Conservation (phyloP, 805 yeast genomes). For the Candida easanensis region DNA sequence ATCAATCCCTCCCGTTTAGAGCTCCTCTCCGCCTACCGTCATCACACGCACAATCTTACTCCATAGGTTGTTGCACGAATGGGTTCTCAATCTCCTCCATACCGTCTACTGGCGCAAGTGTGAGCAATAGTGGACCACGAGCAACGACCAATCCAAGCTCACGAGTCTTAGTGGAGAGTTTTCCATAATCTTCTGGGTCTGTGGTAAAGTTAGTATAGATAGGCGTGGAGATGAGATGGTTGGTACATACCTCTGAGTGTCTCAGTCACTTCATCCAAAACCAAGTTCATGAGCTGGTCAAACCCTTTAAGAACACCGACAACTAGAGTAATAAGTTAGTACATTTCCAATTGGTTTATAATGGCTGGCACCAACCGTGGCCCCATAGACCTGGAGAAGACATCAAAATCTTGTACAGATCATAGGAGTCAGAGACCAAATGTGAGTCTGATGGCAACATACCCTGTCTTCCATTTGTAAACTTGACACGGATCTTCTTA, state of each 20-base stretch:
- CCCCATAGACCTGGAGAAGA: too few relatives aligned
- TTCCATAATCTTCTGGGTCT: constrained; percentile 62
- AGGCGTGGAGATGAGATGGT: too few relatives aligned
- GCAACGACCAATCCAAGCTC: constrained; percentile 76
- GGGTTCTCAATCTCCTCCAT: constrained; percentile 71
- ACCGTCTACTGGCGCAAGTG: constrained; percentile 71
- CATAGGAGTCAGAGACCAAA: too few relatives aligned
- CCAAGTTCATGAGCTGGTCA: constrained; percentile 78
- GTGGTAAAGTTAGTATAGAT: neutral
- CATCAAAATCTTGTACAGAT: too few relatives aligned
- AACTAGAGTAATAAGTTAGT: constrained; percentile 16
- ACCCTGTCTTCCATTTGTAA: constrained; percentile 79
- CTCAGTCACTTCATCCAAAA: constrained; percentile 70
- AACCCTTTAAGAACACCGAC: constrained; percentile 83
- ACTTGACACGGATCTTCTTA: constrained; percentile 67
- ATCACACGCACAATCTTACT: neutral
- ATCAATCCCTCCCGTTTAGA: neutral
- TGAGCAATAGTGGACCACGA: constrained; percentile 77
- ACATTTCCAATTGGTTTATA: too few relatives aligned
- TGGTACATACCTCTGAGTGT: constrained; percentile 46
- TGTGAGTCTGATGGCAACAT: constrained; percentile 13
- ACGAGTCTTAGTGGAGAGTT: constrained; percentile 57
- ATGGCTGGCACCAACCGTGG: too few relatives aligned
- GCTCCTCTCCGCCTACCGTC: too few relatives aligned
- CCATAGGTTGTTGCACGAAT: constrained; percentile 35